Conservation (phyloP, 2,329 filamentous ascomycete genomes). For the Onygena corvina region DNA sequence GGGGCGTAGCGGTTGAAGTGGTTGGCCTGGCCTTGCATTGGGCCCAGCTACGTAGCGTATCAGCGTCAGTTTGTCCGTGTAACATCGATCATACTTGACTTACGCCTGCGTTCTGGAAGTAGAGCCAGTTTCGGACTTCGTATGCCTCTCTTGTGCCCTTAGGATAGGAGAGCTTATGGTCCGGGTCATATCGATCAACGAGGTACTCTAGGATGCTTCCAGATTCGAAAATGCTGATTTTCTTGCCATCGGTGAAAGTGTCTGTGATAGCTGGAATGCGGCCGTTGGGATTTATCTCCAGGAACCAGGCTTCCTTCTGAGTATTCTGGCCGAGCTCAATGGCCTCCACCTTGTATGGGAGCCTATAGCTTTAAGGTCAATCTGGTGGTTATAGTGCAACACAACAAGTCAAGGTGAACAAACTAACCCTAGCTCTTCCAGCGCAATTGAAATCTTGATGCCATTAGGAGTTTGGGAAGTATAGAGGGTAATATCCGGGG, state of each 20-base stretch:
- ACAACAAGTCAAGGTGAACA: background rate
- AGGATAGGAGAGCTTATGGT: conserved; percentile 73
- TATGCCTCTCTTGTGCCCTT: conserved; percentile 60
- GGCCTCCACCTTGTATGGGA: conserved; percentile 64
- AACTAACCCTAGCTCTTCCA: conserved; percentile 61
- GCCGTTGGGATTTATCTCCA: conserved; percentile 85
- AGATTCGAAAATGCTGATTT: conserved; percentile 68
- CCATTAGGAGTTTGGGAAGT: conserved; percentile 77
- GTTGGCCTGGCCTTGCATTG: conserved; percentile 42
- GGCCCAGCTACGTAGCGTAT: background rate
- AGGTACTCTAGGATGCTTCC: conserved; percentile 78
- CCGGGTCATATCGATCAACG: conserved; percentile 65
- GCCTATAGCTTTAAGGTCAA: conserved; percentile 20
- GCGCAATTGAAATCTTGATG: conserved; percentile 73
- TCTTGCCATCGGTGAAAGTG: conserved; percentile 58
- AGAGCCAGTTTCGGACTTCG: conserved; percentile 67
- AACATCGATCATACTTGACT: background rate
- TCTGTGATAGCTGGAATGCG: conserved; percentile 82
- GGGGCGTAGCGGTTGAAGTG: conserved; percentile 76
- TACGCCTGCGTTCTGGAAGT: conserved; percentile 67
- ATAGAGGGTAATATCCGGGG: conserved; percentile 64
- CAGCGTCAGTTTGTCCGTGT: background rate
- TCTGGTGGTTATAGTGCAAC: background rate
- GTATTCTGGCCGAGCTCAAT: conserved; percentile 62
- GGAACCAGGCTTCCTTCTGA: conserved; percentile 82